Base-by-base conservation (phyloP, 1,284 basidiomycete species). In the Malassezia cuniculi region DNA sequence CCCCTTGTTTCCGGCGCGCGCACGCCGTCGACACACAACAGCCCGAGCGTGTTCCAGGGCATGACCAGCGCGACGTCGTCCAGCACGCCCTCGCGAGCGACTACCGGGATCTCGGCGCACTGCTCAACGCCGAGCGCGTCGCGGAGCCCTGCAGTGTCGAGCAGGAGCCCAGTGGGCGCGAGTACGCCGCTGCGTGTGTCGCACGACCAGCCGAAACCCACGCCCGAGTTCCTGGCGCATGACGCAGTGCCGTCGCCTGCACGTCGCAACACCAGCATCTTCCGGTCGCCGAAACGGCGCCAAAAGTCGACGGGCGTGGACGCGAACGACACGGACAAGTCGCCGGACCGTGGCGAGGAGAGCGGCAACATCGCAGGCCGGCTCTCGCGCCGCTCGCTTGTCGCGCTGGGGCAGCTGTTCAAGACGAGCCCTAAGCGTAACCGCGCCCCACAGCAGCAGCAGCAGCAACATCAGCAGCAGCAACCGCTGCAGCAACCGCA, bases 301-400 rank as follows among this genome's bases (percentile, higher is more conserved):
- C 22, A 6, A 24, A 6, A 11, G 22, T 6, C 22, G 22, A 24
- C 7, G 22, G 22, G 7, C 6, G 11, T 21, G 5, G 19, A 28
- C 6, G 26, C 17, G 6, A 27, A 36, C 21, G 24, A 6, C 24
- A 25, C 12, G 24, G 24, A 25, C 24, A 25, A 6, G 24, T 25
- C 24, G 24, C 24, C 12, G 9, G 42, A 45, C n/a, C 20, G 18
- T 8, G 37, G 34, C 6, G 42, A 45, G n/a, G 14, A 17, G 15
- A 14, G 11, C 10, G 28, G 32, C 22, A 39, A 26, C 19, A 24
- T 45, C 5, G 42, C 42, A 2, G 42, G 42, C 6, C 36, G 42
- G 14, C 37, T 45, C 11, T 45, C 42, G 26, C 42, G 42, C 15
- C 36, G 42, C 18, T 45, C 42, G 17, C 32, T 45, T 11, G 22